Evolutionary conservation across 2,329 filamentous ascomycete species (phyloP).

Genomic region (Dactylellina sp.): DNA sequence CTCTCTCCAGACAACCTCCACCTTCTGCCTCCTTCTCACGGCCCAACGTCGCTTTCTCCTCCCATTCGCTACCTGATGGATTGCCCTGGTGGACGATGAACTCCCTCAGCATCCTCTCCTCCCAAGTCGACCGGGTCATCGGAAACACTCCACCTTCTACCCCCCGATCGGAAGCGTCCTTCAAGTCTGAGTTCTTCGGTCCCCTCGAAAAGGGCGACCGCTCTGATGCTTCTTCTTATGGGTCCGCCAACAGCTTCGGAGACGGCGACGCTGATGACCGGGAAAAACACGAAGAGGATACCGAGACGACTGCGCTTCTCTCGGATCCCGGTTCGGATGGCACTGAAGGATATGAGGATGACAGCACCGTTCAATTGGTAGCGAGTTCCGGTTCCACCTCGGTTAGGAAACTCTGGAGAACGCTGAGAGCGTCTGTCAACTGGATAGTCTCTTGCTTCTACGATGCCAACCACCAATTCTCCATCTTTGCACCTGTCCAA

Average conservation of each 20-base stretch:
- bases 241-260: conserved; percentile 58
- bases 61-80: conserved; percentile 64
- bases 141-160: conserved; percentile 70
- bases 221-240: conserved; percentile 62
- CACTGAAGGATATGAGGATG: conserved; percentile 61
- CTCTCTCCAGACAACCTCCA: not conserved
- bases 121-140: conserved; percentile 73
- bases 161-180: conserved; percentile 63
- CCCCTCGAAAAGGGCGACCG: conserved; percentile 59
- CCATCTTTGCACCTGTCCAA: conserved; percentile 76
- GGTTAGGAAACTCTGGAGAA: conserved; percentile 47
- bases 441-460: conserved; percentile 87
- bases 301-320: conserved; percentile 59
- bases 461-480: conserved; percentile 81
- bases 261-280: conserved; percentile 57
- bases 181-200: conserved; percentile 67
- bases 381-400: conserved; percentile 18
- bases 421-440: conserved; percentile 63
- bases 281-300: conserved; percentile 63
- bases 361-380: conserved; percentile 24
- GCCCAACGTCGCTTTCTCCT: conserved; percentile 27
- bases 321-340: conserved; percentile 60
- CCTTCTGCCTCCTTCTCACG: not conserved
- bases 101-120: conserved; percentile 92
- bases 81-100: conserved; percentile 79